Percentiles rank a stretch among this genome's conserved stretches.
Conservation (phyloP, 352 stramenopile genomes). For the Globisporangium middletonii region DNA sequence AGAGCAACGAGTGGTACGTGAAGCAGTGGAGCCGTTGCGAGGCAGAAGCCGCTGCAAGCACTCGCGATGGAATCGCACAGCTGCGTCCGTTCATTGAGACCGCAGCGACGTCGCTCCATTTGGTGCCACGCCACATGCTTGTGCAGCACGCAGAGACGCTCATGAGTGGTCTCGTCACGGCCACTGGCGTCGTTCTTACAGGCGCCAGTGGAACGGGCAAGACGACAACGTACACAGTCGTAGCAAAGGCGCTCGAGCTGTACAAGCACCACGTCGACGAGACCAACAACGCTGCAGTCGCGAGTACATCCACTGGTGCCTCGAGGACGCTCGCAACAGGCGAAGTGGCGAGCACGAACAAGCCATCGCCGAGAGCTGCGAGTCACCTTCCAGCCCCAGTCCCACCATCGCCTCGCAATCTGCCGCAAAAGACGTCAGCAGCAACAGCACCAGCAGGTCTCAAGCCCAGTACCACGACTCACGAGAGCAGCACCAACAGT, state of each 20-base stretch:
- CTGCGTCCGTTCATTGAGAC: not conserved
- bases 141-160: slow-evolving; percentile 14
- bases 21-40: slow-evolving; percentile 15
- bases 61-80: not conserved
- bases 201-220: slow-evolving; percentile 31
- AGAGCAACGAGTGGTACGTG: slow-evolving; percentile 19
- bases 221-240: slow-evolving; percentile 25
- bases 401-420: not conserved
- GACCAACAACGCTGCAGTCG: too few species aligned
- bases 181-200: slow-evolving; percentile 19
- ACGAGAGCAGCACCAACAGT: not conserved
- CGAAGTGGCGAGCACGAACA: not conserved
- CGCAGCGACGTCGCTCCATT: slow-evolving; percentile 1
- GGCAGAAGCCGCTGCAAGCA: not conserved
- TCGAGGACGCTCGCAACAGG: too few species aligned
- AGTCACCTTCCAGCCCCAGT: not conserved
- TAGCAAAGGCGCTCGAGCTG: slow-evolving; percentile 23
- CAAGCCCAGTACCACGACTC: not conserved
- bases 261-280: slow-evolving; percentile 4
- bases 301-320: too few species aligned
- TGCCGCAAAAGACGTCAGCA: not conserved
- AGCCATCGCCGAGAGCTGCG: not conserved
- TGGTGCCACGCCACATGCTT: slow-evolving; percentile 21
- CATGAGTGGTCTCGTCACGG: not conserved
- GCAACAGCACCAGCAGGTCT: not conserved